Percentiles rank a stretch among this genome's conserved stretches.
These are phyloP conservation scores for Ehretia macrophylla DNA, from an alignment of 257 asterid species.

Conservation along the genomic window DNA sequence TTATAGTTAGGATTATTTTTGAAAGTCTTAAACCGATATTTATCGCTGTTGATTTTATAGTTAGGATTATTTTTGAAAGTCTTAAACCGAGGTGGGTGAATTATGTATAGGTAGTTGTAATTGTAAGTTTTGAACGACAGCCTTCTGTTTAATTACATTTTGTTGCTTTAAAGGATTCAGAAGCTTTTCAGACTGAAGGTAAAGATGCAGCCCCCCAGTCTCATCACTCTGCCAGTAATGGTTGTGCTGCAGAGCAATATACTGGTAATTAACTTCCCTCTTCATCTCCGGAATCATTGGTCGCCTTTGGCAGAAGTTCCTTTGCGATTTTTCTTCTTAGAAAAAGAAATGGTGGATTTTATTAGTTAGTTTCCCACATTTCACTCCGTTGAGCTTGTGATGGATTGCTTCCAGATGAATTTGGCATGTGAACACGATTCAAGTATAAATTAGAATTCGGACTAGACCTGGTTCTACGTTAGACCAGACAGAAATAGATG, in stretches of 20 bases:
- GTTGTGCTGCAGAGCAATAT: constrained; percentile 29
- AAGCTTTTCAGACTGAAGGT: constrained; percentile 31
- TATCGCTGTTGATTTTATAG: constrained; percentile 9
- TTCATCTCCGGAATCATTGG: not conserved
- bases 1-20: constrained; percentile 4
- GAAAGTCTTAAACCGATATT: not conserved
- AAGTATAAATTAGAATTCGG: too few relatives aligned
- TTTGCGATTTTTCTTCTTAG: too few relatives aligned
- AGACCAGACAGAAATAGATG: too few relatives aligned
- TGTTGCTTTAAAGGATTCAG: constrained; percentile 29
- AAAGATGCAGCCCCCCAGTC: constrained; percentile 28
- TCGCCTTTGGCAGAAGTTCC: too few relatives aligned
- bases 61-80: constrained; percentile 3
- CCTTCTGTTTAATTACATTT: too few relatives aligned
- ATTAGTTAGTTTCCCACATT: too few relatives aligned
- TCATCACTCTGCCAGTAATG: constrained; percentile 20
- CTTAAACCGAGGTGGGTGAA: not conserved
- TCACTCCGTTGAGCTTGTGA: too few relatives aligned
- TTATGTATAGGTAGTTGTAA: not conserved
- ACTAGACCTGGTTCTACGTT: too few relatives aligned
- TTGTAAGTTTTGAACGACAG: too few relatives aligned
- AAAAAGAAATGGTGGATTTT: too few relatives aligned
- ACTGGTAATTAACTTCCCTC: constrained; percentile 35
- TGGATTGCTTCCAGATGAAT: too few relatives aligned
- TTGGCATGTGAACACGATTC: too few relatives aligned